Evolutionary conservation across 331 rosid genomes (phyloP).

Genomic region (Ulmus americana): DNA sequence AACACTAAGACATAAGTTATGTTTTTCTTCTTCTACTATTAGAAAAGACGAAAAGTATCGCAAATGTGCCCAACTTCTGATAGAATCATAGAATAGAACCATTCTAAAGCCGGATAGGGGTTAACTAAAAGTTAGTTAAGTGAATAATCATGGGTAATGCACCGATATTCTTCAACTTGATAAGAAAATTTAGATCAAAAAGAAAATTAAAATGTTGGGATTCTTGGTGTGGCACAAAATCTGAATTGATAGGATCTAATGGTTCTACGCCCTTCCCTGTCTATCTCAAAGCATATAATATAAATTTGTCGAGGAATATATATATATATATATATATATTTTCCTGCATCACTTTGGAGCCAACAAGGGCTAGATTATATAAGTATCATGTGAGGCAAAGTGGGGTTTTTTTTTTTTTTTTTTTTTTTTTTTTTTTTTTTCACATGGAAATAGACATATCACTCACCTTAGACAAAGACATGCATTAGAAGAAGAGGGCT

Average conservation of each 20-base stretch:
- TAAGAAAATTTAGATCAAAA: neutral
- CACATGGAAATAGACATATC: conserved; percentile 4
- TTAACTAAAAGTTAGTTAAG: neutral
- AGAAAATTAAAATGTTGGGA: neutral
- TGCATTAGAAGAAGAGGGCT: neutral
- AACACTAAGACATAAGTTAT: too few species aligned
- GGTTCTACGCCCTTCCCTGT: conserved; percentile 5
- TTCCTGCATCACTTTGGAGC: neutral
- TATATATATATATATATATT: too few species aligned
- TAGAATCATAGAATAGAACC: neutral
- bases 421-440: neutral
- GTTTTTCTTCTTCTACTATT: too few species aligned
- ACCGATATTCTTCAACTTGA: conserved; percentile 15
- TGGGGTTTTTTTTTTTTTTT: neutral
- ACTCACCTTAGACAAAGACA: conserved; percentile 4
- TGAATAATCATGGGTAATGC: neutral
- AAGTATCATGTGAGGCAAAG: conserved; percentile 13
- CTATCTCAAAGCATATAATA: conserved; percentile 9
- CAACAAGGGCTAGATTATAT: neutral
- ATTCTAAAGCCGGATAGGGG: neutral
- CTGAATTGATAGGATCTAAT: conserved; percentile 7
- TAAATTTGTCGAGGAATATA: too few species aligned
- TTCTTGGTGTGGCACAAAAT: conserved; percentile 11
- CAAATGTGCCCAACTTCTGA: too few species aligned
- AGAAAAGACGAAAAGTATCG: too few species aligned